These are phyloP conservation scores for Pseudovirgaria hyperparasitica DNA, from an alignment of 2,329 filamentous ascomycete species.

Conservation along the genomic window DNA sequence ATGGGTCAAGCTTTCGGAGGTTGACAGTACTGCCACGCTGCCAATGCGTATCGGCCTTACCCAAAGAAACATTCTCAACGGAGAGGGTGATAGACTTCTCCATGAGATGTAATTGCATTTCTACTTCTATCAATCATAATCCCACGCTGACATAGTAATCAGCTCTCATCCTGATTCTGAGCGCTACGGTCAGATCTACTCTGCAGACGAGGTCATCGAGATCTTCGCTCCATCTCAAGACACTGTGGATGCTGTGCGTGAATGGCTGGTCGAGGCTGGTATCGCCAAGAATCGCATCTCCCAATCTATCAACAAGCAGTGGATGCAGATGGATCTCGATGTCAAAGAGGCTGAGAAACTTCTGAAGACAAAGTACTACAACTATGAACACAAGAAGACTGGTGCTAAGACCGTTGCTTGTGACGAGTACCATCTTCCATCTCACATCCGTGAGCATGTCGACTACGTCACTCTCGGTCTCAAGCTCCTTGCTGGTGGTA, in stretches of 20 bases:
- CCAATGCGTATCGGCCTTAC: constrained; percentile 16
- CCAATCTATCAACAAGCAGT: constrained; percentile 9
- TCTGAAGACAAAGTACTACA: constrained; percentile 25
- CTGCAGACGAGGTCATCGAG: constrained; percentile 12
- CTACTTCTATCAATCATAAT: constrained; percentile 8
- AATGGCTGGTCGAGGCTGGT: constrained; percentile 14
- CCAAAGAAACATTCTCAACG: constrained; percentile 8
- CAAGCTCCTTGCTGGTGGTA: no score
- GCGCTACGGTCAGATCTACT: constrained; percentile 18
- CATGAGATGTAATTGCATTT: constrained; percentile 3
- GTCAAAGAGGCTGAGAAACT: constrained; percentile 25
- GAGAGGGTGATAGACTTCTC: not conserved
- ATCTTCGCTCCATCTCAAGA: constrained; percentile 14
- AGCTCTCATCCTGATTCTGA: constrained; percentile 13
- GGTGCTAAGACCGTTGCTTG: constrained; percentile 25
- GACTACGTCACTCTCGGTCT: constrained; percentile 25
- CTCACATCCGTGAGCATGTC: constrained; percentile 11
- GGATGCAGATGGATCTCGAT: constrained; percentile 28
- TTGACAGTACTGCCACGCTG: constrained; percentile 8
- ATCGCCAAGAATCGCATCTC: constrained; percentile 6
- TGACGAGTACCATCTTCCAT: constrained; percentile 23
- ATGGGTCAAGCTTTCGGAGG: constrained; percentile 10
- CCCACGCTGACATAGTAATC: constrained; percentile 13
- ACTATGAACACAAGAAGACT: constrained; percentile 22
- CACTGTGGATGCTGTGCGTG: constrained; percentile 8